These are phyloP conservation scores for Capsicum baccatum DNA, from an alignment of 257 asterid genomes.

Conservation along the genomic window DNA sequence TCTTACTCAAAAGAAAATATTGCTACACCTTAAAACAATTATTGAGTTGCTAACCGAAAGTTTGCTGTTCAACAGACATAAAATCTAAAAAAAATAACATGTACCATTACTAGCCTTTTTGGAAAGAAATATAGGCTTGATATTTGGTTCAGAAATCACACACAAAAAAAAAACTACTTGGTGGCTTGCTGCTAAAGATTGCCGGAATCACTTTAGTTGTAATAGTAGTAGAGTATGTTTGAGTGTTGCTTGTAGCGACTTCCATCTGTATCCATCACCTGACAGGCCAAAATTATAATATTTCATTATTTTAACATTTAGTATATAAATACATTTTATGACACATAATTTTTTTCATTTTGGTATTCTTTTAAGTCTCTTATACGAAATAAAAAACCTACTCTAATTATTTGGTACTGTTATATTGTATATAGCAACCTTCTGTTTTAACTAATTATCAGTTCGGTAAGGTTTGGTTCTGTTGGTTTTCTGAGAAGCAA, in stretches of 20 bases:
- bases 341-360: background rate
- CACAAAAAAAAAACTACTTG: background rate
- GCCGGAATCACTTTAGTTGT: background rate
- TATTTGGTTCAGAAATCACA: background rate
- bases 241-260: slow-evolving; percentile 12
- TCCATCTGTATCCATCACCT: background rate
- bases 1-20: background rate
- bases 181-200: slow-evolving; percentile 2
- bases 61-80: background rate
- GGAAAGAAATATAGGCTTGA: background rate
- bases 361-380: background rate
- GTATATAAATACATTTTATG: background rate
- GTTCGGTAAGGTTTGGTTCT: background rate
- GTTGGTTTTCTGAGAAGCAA: background rate
- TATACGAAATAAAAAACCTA: background rate
- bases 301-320: background rate
- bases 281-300: background rate
- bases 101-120: background rate
- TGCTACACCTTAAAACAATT: background rate
- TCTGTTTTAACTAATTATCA: background rate
- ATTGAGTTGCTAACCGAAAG: background rate
- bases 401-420: background rate
- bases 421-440: background rate
- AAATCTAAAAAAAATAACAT: background rate
- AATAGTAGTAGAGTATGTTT: background rate